Base-by-base conservation (phyloP, 495 filamentous ascomycete genomes). In the Penicillium tannophilum region DNA sequence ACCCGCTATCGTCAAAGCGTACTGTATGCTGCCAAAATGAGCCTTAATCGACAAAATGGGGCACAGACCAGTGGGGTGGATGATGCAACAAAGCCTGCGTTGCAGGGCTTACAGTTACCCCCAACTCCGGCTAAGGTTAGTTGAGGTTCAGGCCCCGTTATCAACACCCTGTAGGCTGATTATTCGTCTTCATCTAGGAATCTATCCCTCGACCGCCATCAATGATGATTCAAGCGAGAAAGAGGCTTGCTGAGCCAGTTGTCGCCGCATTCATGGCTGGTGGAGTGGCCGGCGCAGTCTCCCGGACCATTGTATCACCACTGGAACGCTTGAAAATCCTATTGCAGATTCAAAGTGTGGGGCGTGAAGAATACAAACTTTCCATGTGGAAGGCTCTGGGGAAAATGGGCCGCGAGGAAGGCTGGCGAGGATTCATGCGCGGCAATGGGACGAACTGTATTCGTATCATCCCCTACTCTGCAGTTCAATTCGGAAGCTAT, bases 391-490 rank as follows among this genome's bases (percentile, higher is more conserved):
- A 95, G 72, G 95, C 90, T 17, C 81, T 98, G 55, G 81, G 72
- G 53, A 98, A 98, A 76, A 98, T 98, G 87, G 94, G 92, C 83
- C 87, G 80, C 64, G 94, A 98, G 69, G 94, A 98, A 76, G 94
- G 94, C 20, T 97, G 91, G 90, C 86, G 84, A 70, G 94, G 94
- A 3, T 93, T 97, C 64, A 92, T 98, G 92, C 84, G 92, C 61
- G 94, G 94, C 30, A 98, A 98, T 70, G 94, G 94, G 54, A 96
- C 92, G 45, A 98, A 98, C 74, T 98, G 94, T 76, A 92, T 98
- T 65, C 90, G 94, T 50, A 98, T 98, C 54, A 90, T 98, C 42
- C 94, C 94, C 12, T 98, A 98, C 73, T 97, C 92, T 42, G 94
- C 94, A 1, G 94, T 98, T 23, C 94, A 98, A 71, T 98, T 98